Evolutionary conservation across 2,329 filamentous ascomycete genomes (phyloP).

Genomic region (Paracorniculantispora psalliotae): DNA sequence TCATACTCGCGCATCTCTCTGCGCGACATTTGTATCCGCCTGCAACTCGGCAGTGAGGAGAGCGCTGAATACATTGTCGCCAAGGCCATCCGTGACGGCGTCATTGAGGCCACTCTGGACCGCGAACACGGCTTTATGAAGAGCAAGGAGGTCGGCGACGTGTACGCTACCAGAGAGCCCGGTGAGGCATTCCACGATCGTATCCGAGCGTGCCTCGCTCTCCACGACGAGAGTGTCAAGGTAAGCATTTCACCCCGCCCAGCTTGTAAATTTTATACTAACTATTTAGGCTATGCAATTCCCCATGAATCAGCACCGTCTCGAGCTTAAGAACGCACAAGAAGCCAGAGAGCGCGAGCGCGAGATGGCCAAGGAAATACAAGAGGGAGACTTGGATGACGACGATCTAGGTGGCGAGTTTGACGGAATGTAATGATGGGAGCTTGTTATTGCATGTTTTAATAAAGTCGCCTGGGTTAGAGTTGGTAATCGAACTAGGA

Average conservation of each 20-base stretch:
- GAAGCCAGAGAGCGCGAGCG: conserved; percentile 95
- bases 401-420: conserved; percentile 95
- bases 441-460: not conserved
- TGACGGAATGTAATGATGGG: conserved; percentile 72
- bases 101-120: conserved; percentile 92
- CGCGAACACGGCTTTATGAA: conserved; percentile 97
- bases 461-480: not conserved
- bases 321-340: conserved; percentile 96
- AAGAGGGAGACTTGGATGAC: conserved; percentile 94
- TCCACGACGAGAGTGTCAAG: conserved; percentile 98
- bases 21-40: conserved; percentile 91
- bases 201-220: conserved; percentile 81
- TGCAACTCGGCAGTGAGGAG: conserved; percentile 92
- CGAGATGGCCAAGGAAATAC: conserved; percentile 97
- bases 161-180: conserved; percentile 92
- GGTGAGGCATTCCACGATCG: conserved; percentile 97
- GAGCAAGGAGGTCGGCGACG: conserved; percentile 92
- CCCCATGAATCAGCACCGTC: conserved; percentile 97
- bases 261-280: conserved; percentile 17
- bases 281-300: conserved; percentile 82
- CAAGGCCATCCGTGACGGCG: conserved; percentile 95
- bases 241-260: conserved; percentile 41
- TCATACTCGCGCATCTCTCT: conserved; percentile 97
- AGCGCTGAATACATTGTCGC: conserved; percentile 98
- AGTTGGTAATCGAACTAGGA: not conserved